Conservation (phyloP, 2,329 filamentous ascomycete genomes). For the Zymoseptoria passerinii region DNA sequence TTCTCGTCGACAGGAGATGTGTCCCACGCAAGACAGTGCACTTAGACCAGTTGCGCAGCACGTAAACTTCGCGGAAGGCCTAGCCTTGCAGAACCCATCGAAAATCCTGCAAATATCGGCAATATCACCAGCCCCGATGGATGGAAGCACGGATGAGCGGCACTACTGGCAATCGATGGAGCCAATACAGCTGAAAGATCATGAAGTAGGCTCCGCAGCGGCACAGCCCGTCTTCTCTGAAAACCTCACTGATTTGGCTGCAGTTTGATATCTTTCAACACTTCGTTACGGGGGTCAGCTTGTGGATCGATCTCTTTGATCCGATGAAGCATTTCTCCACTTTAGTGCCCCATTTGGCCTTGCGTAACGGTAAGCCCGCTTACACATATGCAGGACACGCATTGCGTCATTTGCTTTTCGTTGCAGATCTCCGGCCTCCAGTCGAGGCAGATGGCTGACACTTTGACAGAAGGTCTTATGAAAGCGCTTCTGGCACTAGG, state of each 20-base stretch:
- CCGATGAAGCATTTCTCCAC: constrained; percentile 34
- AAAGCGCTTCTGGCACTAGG: constrained; percentile 51
- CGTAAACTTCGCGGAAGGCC: constrained; percentile 10
- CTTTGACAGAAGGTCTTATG: constrained; percentile 41
- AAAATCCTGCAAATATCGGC: constrained; percentile 19
- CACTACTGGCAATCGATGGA: constrained; percentile 22
- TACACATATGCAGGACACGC: background rate
- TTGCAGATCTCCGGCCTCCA: background rate
- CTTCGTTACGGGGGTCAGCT: constrained; percentile 32
- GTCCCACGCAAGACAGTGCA: constrained; percentile 2
- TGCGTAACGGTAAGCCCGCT: constrained; percentile 36
- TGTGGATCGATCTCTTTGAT: constrained; percentile 40
- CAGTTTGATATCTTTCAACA: constrained; percentile 31
- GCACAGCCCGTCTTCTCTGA: background rate
- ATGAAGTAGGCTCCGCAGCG: constrained; percentile 24
- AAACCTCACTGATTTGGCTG: background rate
- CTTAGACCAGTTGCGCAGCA: background rate
- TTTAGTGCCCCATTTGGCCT: constrained; percentile 34
- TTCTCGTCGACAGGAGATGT: constrained; percentile 16
- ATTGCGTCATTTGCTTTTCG: background rate
- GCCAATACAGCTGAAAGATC: constrained; percentile 25
- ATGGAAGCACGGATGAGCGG: constrained; percentile 16
- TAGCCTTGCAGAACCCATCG: constrained; percentile 19
- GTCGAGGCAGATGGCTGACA: background rate
- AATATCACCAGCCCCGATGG: constrained; percentile 12